Evolutionary conservation across 495 filamentous ascomycete genomes (phyloP).

Genomic region (Aspergillus conjunctus): DNA sequence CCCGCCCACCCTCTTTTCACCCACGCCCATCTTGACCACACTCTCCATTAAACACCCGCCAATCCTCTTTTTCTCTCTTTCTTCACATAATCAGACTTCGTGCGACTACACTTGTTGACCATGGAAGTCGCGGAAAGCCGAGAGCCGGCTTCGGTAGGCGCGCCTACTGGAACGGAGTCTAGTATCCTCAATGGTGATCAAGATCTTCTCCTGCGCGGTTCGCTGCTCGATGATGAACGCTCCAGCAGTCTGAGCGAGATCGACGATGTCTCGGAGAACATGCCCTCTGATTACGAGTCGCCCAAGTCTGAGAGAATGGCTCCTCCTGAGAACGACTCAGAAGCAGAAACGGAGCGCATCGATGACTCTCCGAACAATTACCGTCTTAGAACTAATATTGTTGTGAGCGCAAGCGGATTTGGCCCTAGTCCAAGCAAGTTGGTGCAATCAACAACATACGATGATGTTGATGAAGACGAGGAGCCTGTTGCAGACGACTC

Average conservation of each 20-base stretch:
- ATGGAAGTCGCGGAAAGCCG: slow-evolving; percentile 50
- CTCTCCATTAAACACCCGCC: slow-evolving; percentile 15
- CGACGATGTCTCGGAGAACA: slow-evolving; percentile 72
- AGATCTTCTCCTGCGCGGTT: slow-evolving; percentile 42
- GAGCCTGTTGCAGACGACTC: slow-evolving; percentile 42
- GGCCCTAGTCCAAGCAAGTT: slow-evolving; percentile 72
- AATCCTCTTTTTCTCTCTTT: slow-evolving; percentile 5
- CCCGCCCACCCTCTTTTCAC: slow-evolving; percentile 21
- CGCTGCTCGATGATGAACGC: slow-evolving; percentile 47
- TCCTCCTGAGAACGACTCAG: slow-evolving; percentile 75
- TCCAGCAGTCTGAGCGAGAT: slow-evolving; percentile 90
- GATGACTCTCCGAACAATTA: slow-evolving; percentile 86
- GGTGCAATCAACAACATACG: slow-evolving; percentile 51
- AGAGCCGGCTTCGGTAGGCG: slow-evolving; percentile 41
- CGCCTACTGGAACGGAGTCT: slow-evolving; percentile 37
- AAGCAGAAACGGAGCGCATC: slow-evolving; percentile 94
- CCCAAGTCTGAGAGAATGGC: slow-evolving; percentile 41
- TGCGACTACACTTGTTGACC: background rate
- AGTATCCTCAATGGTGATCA: slow-evolving; percentile 43
- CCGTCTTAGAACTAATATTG: slow-evolving; percentile 61
- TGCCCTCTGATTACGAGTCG: slow-evolving; percentile 56
- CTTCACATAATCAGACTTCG: slow-evolving; percentile 4
- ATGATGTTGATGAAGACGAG: slow-evolving; percentile 47
- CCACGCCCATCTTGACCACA: slow-evolving; percentile 25
- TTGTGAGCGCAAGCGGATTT: slow-evolving; percentile 51